Evolutionary conservation across 2,329 filamentous ascomycete species (phyloP).

Genomic region (Fusarium sp.): DNA sequence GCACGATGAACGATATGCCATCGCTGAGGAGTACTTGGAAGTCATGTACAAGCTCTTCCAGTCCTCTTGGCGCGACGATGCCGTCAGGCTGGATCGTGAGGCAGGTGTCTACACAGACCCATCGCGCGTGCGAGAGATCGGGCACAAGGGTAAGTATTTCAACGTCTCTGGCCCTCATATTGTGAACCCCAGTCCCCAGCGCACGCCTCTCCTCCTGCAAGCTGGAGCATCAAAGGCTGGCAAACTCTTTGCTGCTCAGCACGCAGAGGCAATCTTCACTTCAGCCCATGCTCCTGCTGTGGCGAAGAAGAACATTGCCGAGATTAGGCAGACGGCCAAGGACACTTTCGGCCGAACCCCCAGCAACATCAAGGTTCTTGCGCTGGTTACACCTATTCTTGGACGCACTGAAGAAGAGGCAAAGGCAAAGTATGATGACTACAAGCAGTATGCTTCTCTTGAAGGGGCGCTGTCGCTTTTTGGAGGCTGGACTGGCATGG

Average conservation of each 20-base stretch:
- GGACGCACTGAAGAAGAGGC: slow-evolving; percentile 75
- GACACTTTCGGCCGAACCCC: slow-evolving; percentile 66
- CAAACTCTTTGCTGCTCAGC: slow-evolving; percentile 73
- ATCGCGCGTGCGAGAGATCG: slow-evolving; percentile 69
- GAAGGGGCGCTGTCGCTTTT: slow-evolving; percentile 77
- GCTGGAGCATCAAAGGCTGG: slow-evolving; percentile 75
- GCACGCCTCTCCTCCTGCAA: slow-evolving; percentile 76
- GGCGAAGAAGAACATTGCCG: slow-evolving; percentile 69
- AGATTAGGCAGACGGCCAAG: slow-evolving; percentile 69
- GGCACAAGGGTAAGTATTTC: slow-evolving; percentile 74
- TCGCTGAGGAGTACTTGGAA: slow-evolving; percentile 72
- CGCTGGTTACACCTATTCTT: slow-evolving; percentile 72
- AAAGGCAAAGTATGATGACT: slow-evolving; percentile 70
- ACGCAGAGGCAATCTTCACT: slow-evolving; percentile 78
- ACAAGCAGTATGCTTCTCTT: slow-evolving; percentile 65
- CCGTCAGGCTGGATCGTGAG: slow-evolving; percentile 68
- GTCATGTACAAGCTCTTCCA: slow-evolving; percentile 75
- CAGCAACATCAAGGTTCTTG: slow-evolving; percentile 72
- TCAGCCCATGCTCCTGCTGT: slow-evolving; percentile 72
- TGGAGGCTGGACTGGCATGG: slow-evolving; percentile 76
- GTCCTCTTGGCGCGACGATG: slow-evolving; percentile 74
- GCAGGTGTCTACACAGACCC: slow-evolving; percentile 66
- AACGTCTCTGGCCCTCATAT: slow-evolving; percentile 74
- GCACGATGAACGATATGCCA: slow-evolving; percentile 74
- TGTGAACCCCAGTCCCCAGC: slow-evolving; percentile 71